phyloP scores from a whole-genome alignment of 176 grass and related monocot genomes.

The Neostapfia colusana region DNA sequence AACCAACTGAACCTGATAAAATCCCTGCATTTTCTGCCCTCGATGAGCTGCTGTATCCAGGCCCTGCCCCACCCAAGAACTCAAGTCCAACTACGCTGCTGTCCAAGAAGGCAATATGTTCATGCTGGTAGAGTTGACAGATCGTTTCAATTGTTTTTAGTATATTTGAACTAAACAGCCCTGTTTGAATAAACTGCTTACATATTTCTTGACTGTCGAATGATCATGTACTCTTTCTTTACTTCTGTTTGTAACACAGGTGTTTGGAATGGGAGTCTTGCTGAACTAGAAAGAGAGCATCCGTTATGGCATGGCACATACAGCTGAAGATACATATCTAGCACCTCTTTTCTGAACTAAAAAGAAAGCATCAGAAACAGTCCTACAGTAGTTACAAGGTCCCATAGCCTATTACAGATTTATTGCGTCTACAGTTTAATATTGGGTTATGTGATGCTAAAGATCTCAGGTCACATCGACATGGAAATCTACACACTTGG shows the following conservation, averaged over 20 bases:
- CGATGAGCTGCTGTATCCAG: not conserved
- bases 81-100: not conserved
- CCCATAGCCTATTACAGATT: no score
- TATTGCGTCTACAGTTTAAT: not conserved
- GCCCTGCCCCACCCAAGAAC: not conserved
- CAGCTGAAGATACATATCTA: not conserved
- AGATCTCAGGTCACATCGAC: no score
- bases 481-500: no score
- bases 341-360: not conserved
- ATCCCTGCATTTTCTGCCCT: not conserved
- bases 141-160: not conserved
- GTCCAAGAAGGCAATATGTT: not conserved
- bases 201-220: no score
- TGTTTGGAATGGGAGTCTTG: no score
- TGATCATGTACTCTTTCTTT: not conserved
- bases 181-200: no score
- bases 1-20: not conserved
- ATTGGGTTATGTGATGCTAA: not conserved
- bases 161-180: not conserved
- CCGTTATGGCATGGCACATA: not conserved
- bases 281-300: not conserved
- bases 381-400: not conserved
- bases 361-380: not conserved
- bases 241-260: not conserved
- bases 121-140: not conserved